These are phyloP conservation scores for Lithospermum erythrorhizon DNA, from an alignment of 257 asterid genomes.

Conservation along the genomic window DNA sequence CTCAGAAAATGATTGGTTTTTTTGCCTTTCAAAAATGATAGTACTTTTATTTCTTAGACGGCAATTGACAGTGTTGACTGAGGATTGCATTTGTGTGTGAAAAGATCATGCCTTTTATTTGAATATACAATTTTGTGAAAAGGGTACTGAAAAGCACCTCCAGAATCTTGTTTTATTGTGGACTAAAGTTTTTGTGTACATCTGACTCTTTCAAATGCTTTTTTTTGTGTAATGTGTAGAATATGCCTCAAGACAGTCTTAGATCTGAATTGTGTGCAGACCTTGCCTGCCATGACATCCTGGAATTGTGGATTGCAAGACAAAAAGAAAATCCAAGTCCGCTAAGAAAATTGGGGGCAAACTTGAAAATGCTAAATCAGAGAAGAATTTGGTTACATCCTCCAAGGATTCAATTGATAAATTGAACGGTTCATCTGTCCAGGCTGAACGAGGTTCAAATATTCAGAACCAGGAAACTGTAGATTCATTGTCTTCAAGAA, in stretches of 20 bases:
- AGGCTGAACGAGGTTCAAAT: slow-evolving; percentile 53
- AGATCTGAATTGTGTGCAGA: slow-evolving; percentile 54
- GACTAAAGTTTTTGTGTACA: background rate
- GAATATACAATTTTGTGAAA: slow-evolving; percentile 12
- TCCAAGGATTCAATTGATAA: slow-evolving; percentile 18
- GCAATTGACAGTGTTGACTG: slow-evolving; percentile 24
- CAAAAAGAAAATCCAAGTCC: slow-evolving; percentile 36
- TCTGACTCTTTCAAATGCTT: slow-evolving; percentile 23
- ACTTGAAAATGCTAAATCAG: slow-evolving; percentile 9
- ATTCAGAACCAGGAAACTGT: slow-evolving; percentile 36
- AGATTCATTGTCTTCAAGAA: slow-evolving; percentile 34
- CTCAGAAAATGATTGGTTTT: slow-evolving; percentile 4
- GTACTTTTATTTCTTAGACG: slow-evolving; percentile 18
- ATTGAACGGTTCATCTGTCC: slow-evolving; percentile 28
- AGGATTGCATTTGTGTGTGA: slow-evolving; percentile 12
- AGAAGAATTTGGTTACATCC: slow-evolving; percentile 15
- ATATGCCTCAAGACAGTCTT: slow-evolving; percentile 52
- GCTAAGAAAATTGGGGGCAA: slow-evolving; percentile 20
- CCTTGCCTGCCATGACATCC: slow-evolving; percentile 70
- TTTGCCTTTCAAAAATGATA: background rate
- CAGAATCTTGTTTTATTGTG: slow-evolving; percentile 8
- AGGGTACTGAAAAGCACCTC: slow-evolving; percentile 14
- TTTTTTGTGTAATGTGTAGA: slow-evolving; percentile 19
- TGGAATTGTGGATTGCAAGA: slow-evolving; percentile 54
- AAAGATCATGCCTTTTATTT: slow-evolving; percentile 12